Conservation (phyloP, 164 flowering plant genomes). For the Vitis cinerea region DNA sequence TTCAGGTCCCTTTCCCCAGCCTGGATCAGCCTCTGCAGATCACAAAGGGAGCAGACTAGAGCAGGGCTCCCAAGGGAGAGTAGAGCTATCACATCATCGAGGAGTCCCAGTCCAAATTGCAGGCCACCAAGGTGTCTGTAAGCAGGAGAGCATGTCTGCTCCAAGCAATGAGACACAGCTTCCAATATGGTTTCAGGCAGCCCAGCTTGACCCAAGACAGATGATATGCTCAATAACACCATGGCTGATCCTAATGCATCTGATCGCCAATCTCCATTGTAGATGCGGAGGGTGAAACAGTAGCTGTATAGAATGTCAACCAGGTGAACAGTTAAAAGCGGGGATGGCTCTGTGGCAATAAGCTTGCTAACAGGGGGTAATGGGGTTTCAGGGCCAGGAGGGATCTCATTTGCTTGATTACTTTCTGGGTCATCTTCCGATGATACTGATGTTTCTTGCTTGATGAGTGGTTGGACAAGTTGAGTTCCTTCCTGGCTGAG, state of each 20-base stretch:
- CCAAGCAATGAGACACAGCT: constrained; percentile 63
- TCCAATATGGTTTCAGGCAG: constrained; percentile 64
- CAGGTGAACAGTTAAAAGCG: constrained; percentile 67
- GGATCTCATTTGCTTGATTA: constrained; percentile 38
- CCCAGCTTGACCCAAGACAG: constrained; percentile 63
- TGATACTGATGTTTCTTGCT: constrained; percentile 20
- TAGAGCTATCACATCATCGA: constrained; percentile 55
- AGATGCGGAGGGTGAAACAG: constrained; percentile 86
- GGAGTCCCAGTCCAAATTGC: constrained; percentile 54
- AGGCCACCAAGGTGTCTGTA: constrained; percentile 72
- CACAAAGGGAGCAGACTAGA: constrained; percentile 62
- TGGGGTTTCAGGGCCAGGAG: constrained; percentile 75
- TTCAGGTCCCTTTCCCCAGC: constrained; percentile 54
- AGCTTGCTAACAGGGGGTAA: constrained; percentile 56
- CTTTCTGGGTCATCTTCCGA: constrained; percentile 23
- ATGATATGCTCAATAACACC: constrained; percentile 62
- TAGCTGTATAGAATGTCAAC: constrained; percentile 78
- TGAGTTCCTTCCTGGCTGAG: constrained; percentile 65
- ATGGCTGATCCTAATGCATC: constrained; percentile 65
- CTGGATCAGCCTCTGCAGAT: constrained; percentile 60
- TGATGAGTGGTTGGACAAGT: constrained; percentile 53
- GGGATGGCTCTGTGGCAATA: constrained; percentile 64
- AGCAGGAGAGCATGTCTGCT: constrained; percentile 72
- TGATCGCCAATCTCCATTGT: constrained; percentile 89
- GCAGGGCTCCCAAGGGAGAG: constrained; percentile 58